Evolutionary conservation across 371 early-diverging fungal species (phyloP).

Genomic region (Homolaphlyctis polyrhiza): DNA sequence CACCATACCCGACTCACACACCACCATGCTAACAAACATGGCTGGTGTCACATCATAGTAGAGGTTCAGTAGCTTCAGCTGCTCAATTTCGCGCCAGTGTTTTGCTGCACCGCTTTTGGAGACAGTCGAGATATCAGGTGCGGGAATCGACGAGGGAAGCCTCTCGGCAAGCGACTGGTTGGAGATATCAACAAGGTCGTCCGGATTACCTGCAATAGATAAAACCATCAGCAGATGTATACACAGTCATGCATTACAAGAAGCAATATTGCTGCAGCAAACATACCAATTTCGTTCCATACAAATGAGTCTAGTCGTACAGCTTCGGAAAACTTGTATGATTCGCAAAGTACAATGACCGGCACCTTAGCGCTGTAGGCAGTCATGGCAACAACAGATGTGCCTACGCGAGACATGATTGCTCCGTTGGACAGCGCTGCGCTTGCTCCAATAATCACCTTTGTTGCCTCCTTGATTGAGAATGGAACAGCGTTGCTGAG

Average conservation of each 20-base stretch:
- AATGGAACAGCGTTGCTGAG: conserved; percentile 53
- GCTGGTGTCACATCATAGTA: conserved; percentile 94
- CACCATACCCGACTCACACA: conserved; percentile 92
- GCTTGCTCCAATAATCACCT: conserved; percentile 91
- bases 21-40: conserved; percentile 79
- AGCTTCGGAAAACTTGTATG: conserved; percentile 91
- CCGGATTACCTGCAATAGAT: conserved; percentile 59
- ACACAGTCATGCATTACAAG: conserved; percentile 4
- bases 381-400: conserved; percentile 87
- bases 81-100: conserved; percentile 41
- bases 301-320: conserved; percentile 94
- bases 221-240: too few species aligned
- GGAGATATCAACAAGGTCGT: conserved; percentile 66
- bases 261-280: background rate
- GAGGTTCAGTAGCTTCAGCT: conserved; percentile 77
- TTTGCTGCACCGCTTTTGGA: conserved; percentile 1
- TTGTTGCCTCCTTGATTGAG: conserved; percentile 80
- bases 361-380: conserved; percentile 86
- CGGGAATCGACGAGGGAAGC: conserved; percentile 23
- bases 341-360: conserved; percentile 93
- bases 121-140: conserved; percentile 25
- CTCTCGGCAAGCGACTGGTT: conserved; percentile 23
- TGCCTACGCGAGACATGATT: conserved; percentile 87
- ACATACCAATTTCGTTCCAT: conserved; percentile 84
- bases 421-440: conserved; percentile 91